These are phyloP conservation scores for Pythium pyrilobum DNA, from an alignment of 352 stramenopile species.

Conservation along the genomic window DNA sequence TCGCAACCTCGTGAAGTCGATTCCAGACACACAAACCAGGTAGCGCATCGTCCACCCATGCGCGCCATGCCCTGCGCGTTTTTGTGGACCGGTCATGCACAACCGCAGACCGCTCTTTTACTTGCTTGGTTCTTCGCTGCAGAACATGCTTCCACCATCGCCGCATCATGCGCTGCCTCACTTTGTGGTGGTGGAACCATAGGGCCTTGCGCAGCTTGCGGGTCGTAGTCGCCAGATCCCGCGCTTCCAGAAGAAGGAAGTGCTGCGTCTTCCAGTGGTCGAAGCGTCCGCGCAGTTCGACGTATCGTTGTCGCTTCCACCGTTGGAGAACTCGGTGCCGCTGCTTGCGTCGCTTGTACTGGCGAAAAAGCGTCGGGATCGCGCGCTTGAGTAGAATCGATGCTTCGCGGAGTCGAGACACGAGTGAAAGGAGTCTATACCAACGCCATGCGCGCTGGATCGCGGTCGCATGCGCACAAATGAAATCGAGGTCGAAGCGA, in stretches of 20 bases:
- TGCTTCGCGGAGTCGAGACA: constrained; percentile 6
- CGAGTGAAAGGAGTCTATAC: not conserved
- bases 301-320: constrained; percentile 10
- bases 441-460: constrained; percentile 17
- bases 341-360: constrained; percentile 6
- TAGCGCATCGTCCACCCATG: constrained; percentile 5
- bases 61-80: not conserved
- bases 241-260: constrained; percentile 8
- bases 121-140: not conserved
- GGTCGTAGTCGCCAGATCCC: constrained; percentile 11
- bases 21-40: constrained; percentile 1
- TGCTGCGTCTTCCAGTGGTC: constrained; percentile 15
- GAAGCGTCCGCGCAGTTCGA: constrained; percentile 10
- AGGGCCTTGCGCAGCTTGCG: constrained; percentile 14
- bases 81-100: not conserved
- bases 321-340: constrained; percentile 13
- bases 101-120: not conserved
- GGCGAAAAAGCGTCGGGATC: constrained; percentile 4
- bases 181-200: constrained; percentile 24
- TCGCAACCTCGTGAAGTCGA: constrained; percentile 4
- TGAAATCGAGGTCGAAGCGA: not conserved
- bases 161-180: constrained; percentile 10
- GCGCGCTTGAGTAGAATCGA: constrained; percentile 4
- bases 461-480: not conserved
- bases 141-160: constrained; percentile 5